These are phyloP conservation scores for Aspergillus flavus DNA, from an alignment of 2,329 filamentous ascomycete genomes.

Conservation along the genomic window DNA sequence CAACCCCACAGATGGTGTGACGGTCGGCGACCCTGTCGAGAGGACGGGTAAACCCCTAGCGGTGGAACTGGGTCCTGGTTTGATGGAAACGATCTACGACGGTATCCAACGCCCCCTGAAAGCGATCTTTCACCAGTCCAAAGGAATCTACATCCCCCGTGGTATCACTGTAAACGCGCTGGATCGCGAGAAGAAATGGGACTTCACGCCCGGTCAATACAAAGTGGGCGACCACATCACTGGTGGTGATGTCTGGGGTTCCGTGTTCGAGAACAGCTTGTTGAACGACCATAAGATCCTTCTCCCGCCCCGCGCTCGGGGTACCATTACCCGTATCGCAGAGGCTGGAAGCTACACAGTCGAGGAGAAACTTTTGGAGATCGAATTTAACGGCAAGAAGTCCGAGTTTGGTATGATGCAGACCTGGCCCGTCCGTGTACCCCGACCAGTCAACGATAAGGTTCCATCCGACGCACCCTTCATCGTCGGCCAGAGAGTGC, in stretches of 20 bases:
- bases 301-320: constrained; percentile 83
- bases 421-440: constrained; percentile 95
- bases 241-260: constrained; percentile 94
- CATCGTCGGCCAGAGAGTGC: constrained; percentile 92
- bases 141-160: constrained; percentile 96
- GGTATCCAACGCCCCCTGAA: constrained; percentile 95
- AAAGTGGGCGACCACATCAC: constrained; percentile 98
- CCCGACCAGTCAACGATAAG: constrained; percentile 89
- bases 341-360: constrained; percentile 92
- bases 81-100: constrained; percentile 99
- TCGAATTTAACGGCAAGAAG: constrained; percentile 97
- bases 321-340: constrained; percentile 89
- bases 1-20: constrained; percentile 70
- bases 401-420: constrained; percentile 98
- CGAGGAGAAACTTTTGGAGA: constrained; percentile 87
- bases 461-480: constrained; percentile 86
- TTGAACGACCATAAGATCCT: constrained; percentile 92
- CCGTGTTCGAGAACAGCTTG: constrained; percentile 93
- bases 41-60: constrained; percentile 95
- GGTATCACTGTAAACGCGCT: constrained; percentile 86
- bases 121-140: constrained; percentile 73
- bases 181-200: constrained; percentile 92
- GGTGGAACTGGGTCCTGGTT: constrained; percentile 92
- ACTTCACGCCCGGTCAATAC: constrained; percentile 79
- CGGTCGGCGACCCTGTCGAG: constrained; percentile 87